Evolutionary conservation across 106 monocot species (phyloP), one percentile per base, ranked within the genome.

Genomic region (Hemerocallis citrina): DNA sequence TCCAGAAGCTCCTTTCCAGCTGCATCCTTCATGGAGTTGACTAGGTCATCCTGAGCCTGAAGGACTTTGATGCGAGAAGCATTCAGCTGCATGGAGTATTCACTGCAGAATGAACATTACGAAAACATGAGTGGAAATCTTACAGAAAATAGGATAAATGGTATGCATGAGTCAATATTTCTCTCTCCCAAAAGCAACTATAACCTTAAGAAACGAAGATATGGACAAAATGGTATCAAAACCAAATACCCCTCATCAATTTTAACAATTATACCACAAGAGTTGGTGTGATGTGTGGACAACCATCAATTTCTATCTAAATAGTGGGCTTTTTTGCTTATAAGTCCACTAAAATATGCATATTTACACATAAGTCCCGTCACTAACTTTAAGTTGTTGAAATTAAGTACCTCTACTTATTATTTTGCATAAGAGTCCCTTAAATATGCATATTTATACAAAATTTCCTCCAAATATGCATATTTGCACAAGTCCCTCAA

Each of bases 51-150:
- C 58, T 70, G 70, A 61, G 41, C 70, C 41, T 70, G 70, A 30
- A 70, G 70, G 52, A 70, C 61, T 37, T 70, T 70, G n/a, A 70
- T 61, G 40, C 70, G 70, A 52, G 70, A 70, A 49, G 61, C 70
- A 70, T 70, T 70, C 50, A 70, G 52, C 70, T 70, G 70, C 70
- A 70, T 70, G 17, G 70, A 70, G 60, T 70, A 70, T 52, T 70
- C 70, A 58, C 70, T 70, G 62, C 41, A 52, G 31, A 62, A 51
- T 62, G 27, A 36, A 59, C 59, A 59, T 60, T 3, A 57, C 44
- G 20, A 22, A 45, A 57, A 31, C 3, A 23, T 1, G 32, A 4
- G 1, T 5, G 29, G 28, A 54, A 2, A 31, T 59, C 11, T 40
- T 59, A 14, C 39, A 59, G 22, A 7, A 39, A 33, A 59, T 59